Evolutionary conservation across 441 rosid species (phyloP).

Genomic region (Bocquillonia castaneifolia): DNA sequence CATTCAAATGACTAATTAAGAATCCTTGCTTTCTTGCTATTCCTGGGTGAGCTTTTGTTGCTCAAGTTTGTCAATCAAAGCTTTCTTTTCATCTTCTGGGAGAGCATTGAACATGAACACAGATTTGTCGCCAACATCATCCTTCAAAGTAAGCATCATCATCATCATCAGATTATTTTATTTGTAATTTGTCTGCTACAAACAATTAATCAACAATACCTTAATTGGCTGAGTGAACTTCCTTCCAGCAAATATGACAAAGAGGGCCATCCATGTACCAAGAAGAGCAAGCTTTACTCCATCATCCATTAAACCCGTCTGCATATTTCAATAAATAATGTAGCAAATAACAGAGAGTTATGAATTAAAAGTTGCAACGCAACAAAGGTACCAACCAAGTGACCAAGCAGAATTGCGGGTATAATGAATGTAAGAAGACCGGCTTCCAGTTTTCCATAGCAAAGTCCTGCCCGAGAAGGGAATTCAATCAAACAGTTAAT

Average conservation of each 20-base stretch:
- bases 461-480: constrained; percentile 48
- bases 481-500: not conserved
- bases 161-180: constrained; percentile 20
- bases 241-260: constrained; percentile 80
- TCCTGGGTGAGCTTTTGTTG: constrained; percentile 36
- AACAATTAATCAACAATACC: constrained; percentile 33
- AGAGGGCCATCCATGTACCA: constrained; percentile 81
- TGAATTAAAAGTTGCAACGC: not conserved
- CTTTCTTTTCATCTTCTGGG: constrained; percentile 62
- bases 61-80: constrained; percentile 60
- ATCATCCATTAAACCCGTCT: constrained; percentile 78
- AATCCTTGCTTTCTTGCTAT: too few relatives aligned
- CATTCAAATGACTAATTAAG: not conserved
- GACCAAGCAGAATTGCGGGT: constrained; percentile 85
- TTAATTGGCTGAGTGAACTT: constrained; percentile 90
- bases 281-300: constrained; percentile 57
- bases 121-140: constrained; percentile 90
- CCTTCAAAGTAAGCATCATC: constrained; percentile 37
- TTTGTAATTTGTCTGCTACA: not conserved
- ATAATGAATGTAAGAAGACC: constrained; percentile 78
- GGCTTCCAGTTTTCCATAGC: constrained; percentile 95
- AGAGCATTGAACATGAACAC: constrained; percentile 81
- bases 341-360: not conserved
- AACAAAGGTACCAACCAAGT: constrained; percentile 54
- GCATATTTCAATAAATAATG: constrained; percentile 23